Conservation (phyloP, 139 green algal genomes). For the Coelastrella sp. region DNA sequence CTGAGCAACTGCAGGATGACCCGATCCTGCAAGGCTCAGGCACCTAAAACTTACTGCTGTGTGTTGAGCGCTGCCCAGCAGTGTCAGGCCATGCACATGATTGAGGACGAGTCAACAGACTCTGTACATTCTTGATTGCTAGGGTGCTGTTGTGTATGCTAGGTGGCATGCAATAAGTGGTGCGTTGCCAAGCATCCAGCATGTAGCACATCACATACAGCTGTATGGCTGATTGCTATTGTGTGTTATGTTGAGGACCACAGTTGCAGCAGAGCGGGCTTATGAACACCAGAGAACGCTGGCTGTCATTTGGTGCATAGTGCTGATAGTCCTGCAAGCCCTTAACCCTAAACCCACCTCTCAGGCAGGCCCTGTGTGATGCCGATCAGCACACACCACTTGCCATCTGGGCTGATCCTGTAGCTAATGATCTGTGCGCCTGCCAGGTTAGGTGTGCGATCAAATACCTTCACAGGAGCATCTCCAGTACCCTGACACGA, state of each 20-base stretch:
- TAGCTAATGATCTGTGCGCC: conserved; percentile 99
- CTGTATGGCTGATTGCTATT: background rate
- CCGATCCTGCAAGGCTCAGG: too few relatives aligned
- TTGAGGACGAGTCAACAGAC: too few relatives aligned
- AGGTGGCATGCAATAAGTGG: too few relatives aligned
- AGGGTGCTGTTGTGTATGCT: too few relatives aligned
- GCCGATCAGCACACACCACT: conserved; percentile 98
- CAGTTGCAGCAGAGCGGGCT: background rate
- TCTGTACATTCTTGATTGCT: too few relatives aligned
- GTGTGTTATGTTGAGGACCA: background rate
- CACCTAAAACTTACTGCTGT: too few relatives aligned
- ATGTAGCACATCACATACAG: background rate
- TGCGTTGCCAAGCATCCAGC: too few relatives aligned
- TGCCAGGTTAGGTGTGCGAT: conserved; percentile 94
- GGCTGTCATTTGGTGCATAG: background rate
- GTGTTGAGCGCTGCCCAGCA: too few relatives aligned
- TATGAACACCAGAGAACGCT: background rate
- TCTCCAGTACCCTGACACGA: conserved; percentile 68
- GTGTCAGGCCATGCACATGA: too few relatives aligned
- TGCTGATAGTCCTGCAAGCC: too few relatives aligned
- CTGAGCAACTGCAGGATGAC: too few relatives aligned
- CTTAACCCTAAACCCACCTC: conserved; percentile 52
- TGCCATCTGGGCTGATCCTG: conserved; percentile 83
- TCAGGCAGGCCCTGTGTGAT: conserved; percentile 95
- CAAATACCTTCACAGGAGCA: conserved; percentile 94